Conservation (phyloP, 1,284 basidiomycete species). For the Xerocomus amazonicus region DNA sequence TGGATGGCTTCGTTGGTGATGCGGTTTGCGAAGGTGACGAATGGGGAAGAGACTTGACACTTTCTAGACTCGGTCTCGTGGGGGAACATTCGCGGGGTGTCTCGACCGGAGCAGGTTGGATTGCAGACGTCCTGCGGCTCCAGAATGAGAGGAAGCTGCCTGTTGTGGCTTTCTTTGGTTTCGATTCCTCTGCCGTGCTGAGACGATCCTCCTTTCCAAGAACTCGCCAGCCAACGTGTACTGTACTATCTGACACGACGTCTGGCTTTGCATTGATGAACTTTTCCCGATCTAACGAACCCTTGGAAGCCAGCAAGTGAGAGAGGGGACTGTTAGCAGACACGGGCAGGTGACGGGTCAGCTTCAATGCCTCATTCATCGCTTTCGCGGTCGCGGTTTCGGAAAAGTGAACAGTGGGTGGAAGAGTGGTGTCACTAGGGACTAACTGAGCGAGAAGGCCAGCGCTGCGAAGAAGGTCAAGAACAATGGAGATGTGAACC, state of each 20-base stretch:
- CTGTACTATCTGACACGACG: constrained; percentile 40
- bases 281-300: constrained; percentile 69
- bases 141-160: constrained; percentile 71
- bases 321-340: constrained; percentile 60
- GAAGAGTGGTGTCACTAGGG: constrained; percentile 42
- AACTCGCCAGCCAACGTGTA: constrained; percentile 65
- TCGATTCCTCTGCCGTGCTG: constrained; percentile 32
- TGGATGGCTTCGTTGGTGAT: constrained; percentile 23
- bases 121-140: constrained; percentile 42
- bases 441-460: constrained; percentile 39
- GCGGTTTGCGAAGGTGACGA: constrained; percentile 17
- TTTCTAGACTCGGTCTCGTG: constrained; percentile 36
- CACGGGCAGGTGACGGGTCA: constrained; percentile 55
- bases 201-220: constrained; percentile 41
- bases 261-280: constrained; percentile 56
- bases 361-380: constrained; percentile 53
- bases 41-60: constrained; percentile 15
- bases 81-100: constrained; percentile 25
- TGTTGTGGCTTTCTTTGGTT: constrained; percentile 43
- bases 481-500: constrained; percentile 1
- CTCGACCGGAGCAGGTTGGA: constrained; percentile 14
- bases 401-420: constrained; percentile 45
- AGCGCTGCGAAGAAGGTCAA: constrained; percentile 15
- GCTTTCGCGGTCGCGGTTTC: constrained; percentile 55
- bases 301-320: constrained; percentile 60